phyloP scores from a whole-genome alignment of 164 flowering plant genomes.

The Paratinospora sagittata region DNA sequence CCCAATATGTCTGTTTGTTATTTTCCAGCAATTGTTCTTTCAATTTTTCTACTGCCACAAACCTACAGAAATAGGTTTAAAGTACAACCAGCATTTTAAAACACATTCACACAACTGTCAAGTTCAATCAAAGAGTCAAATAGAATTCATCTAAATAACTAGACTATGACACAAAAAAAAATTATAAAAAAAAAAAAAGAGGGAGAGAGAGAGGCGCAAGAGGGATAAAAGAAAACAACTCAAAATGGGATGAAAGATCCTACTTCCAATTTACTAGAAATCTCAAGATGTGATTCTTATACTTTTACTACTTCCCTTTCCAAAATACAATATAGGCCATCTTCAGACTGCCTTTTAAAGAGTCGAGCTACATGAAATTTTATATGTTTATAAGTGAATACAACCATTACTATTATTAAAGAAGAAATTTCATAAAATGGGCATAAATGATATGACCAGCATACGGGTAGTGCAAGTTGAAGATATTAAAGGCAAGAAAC shows the following conservation, averaged over 20 bases:
- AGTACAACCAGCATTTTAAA: background rate
- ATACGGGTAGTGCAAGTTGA: too few species aligned
- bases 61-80: conserved; percentile 36
- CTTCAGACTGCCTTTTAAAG: too few species aligned
- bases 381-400: too few species aligned
- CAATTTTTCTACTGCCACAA: conserved; percentile 72
- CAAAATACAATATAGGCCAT: too few species aligned
- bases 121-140: background rate
- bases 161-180: background rate
- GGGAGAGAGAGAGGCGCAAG: background rate
- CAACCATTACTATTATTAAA: too few species aligned
- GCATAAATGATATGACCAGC: too few species aligned
- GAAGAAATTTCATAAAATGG: too few species aligned
- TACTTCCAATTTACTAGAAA: too few species aligned
- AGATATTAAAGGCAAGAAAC: too few species aligned
- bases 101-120: background rate
- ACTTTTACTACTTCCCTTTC: too few species aligned
- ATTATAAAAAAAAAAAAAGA: background rate
- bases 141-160: background rate
- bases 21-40: conserved; percentile 78
- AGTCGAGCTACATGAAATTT: too few species aligned
- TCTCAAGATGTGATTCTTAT: too few species aligned
- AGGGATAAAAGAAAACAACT: background rate
- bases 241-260: background rate
- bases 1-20: conserved; percentile 91